Evolutionary conservation across 169 alveolate genomes (phyloP), one percentile per base, ranked within the genome.

Genomic region (Plasmodium gonderi): DNA sequence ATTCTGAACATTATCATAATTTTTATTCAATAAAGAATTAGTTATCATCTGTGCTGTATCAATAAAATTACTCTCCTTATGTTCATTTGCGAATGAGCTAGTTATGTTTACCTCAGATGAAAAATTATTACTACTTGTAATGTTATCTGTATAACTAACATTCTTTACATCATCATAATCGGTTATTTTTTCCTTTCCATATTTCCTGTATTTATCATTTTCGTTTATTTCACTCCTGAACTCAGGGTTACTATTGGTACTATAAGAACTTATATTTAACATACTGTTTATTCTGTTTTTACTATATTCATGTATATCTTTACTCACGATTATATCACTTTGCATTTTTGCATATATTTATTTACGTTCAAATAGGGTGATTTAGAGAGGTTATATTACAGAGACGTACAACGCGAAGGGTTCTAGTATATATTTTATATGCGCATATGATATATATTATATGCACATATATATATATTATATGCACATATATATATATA

Each of bases 271-370:
- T 23, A 47, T 42, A 49, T 60, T 72, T 17, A 49, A 7, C 26
- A 85, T 17, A 20, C 90, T 75, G 40, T 74, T 91, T 17, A 36
- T 81, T 67, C 47, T 69, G 12, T 29, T 60, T 26, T 74, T 51
- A 38, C 12, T 82, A 20, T 79, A 77, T 47, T 79, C 79, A 17
- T 44, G 38, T 54, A 81, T 29, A 91, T 78, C 79, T 31, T 60
- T 65, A 38, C 49, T 79, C 23, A 80, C 65, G 36, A 76, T 64
- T 36, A 64, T 80, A 45, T 69, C 89, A 44, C 91, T 91, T 67
- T 69, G 75, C 81, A 78, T 80, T 11, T 3, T 38, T 60, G 33
- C 38, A 5, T 60, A 60, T 14, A 60, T 23, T 42, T 42, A 42
- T 6, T 60, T 54, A 49, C 6, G 2, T 14, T 20, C 38, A 1